Percentiles rank a stretch among this genome's conserved stretches.
Evolutionary conservation across 2,329 filamentous ascomycete genomes (phyloP).

Genomic region (Hymenoscyphus fraxineus): DNA sequence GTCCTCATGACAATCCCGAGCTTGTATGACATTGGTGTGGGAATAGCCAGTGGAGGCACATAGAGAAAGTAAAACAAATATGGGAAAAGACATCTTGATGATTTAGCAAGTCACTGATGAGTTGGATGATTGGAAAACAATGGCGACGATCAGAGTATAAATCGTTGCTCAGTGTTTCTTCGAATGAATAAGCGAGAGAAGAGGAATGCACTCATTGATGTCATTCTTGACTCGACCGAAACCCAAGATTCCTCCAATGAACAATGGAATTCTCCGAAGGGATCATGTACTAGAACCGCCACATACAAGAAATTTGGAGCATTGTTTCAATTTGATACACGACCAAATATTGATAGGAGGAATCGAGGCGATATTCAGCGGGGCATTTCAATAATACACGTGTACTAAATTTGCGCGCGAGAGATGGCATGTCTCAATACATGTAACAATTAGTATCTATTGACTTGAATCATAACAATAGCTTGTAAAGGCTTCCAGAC

Average conservation of each 20-base stretch:
- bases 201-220: constrained; percentile 3
- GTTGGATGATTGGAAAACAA: background rate
- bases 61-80: background rate
- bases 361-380: background rate
- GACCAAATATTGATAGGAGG: background rate
- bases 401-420: background rate
- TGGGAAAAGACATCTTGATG: background rate
- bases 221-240: background rate
- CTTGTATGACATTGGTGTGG: constrained; percentile 1
- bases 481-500: background rate
- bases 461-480: background rate
- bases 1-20: constrained; percentile 2
- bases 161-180: background rate
- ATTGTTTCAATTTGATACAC: background rate
- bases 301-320: background rate
- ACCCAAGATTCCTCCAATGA: background rate
- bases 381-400: background rate
- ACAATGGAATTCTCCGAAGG: background rate
- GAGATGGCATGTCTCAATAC: background rate
- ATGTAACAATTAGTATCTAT: background rate
- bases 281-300: background rate
- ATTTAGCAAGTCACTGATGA: background rate
- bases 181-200: background rate
- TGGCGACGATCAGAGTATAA: background rate
- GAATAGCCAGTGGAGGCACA: constrained; percentile 1